Percentiles rank a stretch among this genome's conserved stretches.
Conservation (phyloP, 352 stramenopile species). For the Globisporangium cederbergense region DNA sequence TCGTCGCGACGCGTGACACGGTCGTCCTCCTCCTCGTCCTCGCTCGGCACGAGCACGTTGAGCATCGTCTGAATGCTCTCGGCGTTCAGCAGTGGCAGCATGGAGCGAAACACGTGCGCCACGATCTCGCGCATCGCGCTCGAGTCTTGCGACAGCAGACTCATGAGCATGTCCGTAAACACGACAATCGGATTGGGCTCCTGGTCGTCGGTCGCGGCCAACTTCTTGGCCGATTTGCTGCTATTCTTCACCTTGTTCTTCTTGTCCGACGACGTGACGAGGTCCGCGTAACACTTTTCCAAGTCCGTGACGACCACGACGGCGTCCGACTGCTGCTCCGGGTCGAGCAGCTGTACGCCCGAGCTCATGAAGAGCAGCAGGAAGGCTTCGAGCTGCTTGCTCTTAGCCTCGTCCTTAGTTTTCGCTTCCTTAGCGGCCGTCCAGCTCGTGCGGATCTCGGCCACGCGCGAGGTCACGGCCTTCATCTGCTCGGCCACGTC, state of each 20-base stretch:
- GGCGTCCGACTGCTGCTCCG: slow-evolving; percentile 58
- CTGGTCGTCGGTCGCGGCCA: slow-evolving; percentile 24
- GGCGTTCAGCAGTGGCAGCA: slow-evolving; percentile 62
- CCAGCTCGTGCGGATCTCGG: slow-evolving; percentile 27
- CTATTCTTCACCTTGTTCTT: slow-evolving; percentile 31
- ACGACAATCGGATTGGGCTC: slow-evolving; percentile 62
- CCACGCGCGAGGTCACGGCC: slow-evolving; percentile 31
- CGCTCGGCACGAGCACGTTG: slow-evolving; percentile 49
- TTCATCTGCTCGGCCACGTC: slow-evolving; percentile 31
- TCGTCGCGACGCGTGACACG: slow-evolving; percentile 23
- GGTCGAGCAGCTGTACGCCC: slow-evolving; percentile 70
- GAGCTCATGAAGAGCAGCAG: slow-evolving; percentile 72
- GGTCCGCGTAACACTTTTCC: slow-evolving; percentile 62
- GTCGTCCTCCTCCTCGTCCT: slow-evolving; percentile 30
- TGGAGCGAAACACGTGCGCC: slow-evolving; percentile 69
- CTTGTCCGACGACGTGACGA: slow-evolving; percentile 36
- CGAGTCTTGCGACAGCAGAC: slow-evolving; percentile 78
- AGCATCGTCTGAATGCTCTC: slow-evolving; percentile 70
- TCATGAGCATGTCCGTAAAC: slow-evolving; percentile 80
- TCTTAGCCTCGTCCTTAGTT: slow-evolving; percentile 16
- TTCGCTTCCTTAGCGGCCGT: slow-evolving; percentile 3
- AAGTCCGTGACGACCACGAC: slow-evolving; percentile 55
- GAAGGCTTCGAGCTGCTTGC: slow-evolving; percentile 64
- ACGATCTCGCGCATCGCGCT: slow-evolving; percentile 84
- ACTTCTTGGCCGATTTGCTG: slow-evolving; percentile 21